These are phyloP conservation scores for Huntiella abstrusa DNA, from an alignment of 2,329 filamentous ascomycete species.

Conservation along the genomic window DNA sequence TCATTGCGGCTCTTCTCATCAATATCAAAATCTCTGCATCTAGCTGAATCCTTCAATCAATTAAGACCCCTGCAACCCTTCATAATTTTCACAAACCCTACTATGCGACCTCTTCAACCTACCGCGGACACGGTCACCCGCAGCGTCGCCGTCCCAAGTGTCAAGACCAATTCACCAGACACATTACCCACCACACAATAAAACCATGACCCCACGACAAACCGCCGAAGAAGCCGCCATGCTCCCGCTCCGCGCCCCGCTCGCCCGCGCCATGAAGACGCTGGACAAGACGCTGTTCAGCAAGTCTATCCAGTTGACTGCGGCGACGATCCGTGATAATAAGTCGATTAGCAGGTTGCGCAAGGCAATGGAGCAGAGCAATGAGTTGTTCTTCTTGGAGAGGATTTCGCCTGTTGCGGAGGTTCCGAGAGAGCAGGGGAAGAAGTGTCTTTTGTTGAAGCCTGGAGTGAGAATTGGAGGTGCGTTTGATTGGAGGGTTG, in stretches of 20 bases:
- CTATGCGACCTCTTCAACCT: too few species aligned
- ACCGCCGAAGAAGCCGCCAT: constrained; percentile 21
- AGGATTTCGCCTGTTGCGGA: constrained; percentile 43
- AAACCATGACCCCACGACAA: constrained; percentile 7
- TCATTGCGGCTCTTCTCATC: constrained; percentile 1
- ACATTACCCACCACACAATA: constrained; percentile 18
- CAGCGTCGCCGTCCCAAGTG: neutral
- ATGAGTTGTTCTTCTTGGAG: constrained; percentile 46
- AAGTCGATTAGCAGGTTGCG: constrained; percentile 57
- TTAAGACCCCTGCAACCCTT: constrained; percentile 10
- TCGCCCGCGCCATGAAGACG: constrained; percentile 58
- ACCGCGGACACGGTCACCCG: too few species aligned
- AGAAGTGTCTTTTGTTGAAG: constrained; percentile 42
- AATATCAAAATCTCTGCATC: constrained; percentile 1
- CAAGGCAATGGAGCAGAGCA: constrained; percentile 42
- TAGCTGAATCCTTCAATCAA: constrained; percentile 3
- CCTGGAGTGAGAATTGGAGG: constrained; percentile 36
- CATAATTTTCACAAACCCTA: too few species aligned
- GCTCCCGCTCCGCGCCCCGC: constrained; percentile 54
- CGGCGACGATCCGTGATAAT: constrained; percentile 57
- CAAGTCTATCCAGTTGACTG: constrained; percentile 56
- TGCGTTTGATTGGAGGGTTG: constrained; percentile 14
- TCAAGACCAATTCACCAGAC: neutral
- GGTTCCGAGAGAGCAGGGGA: constrained; percentile 42
- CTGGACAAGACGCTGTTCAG: constrained; percentile 74